Evolutionary conservation across 2,329 filamentous ascomycete species (phyloP).

Genomic region (Clarireedia paspali): DNA sequence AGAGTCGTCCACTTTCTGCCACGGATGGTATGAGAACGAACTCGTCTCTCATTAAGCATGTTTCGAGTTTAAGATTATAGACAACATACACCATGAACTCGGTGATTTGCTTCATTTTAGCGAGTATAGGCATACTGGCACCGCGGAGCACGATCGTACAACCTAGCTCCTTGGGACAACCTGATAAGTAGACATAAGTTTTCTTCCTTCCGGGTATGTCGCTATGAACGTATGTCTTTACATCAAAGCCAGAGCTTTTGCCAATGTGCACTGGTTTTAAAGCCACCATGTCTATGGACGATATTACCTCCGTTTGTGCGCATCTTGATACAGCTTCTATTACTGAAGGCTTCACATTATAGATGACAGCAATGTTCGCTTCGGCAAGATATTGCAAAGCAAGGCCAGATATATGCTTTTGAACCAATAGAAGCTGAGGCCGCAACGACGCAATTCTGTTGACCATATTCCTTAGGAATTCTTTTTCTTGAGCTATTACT

Average conservation of each 20-base stretch:
- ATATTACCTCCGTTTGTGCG: conserved; percentile 85
- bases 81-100: conserved; percentile 99
- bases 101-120: conserved; percentile 82
- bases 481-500: conserved; percentile 91
- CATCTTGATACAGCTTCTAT: conserved; percentile 91
- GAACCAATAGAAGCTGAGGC: conserved; percentile 81
- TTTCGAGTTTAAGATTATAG: conserved; percentile 94
- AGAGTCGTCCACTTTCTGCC: conserved; percentile 39
- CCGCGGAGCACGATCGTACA: conserved; percentile 92
- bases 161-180: conserved; percentile 80
- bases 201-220: conserved; percentile 70
- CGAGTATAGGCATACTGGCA: conserved; percentile 60
- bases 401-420: conserved; percentile 86
- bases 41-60: conserved; percentile 86
- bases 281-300: conserved; percentile 88
- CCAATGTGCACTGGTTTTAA: conserved; percentile 68
- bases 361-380: conserved; percentile 85
- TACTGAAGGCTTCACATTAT: conserved; percentile 94
- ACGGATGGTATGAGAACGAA: conserved; percentile 73
- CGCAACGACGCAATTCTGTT: conserved; percentile 80
- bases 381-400: conserved; percentile 83
- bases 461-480: conserved; percentile 86
- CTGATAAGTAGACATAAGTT: conserved; percentile 92
- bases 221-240: conserved; percentile 88
- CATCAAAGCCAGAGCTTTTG: conserved; percentile 78